Evolutionary conservation across 2,329 filamentous ascomycete species (phyloP), one percentile per base, ranked within the genome.

Genomic region (Diplodia mutila): DNA sequence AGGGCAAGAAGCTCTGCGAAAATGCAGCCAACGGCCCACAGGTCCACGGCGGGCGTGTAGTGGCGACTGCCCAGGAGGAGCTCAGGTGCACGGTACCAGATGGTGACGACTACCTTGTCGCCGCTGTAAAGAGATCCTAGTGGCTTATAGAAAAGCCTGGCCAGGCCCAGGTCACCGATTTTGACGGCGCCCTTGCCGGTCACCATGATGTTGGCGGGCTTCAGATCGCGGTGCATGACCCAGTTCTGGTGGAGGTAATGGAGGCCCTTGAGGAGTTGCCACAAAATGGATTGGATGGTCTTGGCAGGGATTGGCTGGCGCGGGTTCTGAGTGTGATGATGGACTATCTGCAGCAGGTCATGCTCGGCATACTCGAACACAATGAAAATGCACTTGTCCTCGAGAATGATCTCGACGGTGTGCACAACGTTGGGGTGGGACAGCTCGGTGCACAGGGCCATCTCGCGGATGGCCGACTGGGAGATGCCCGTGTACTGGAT

Each of bases 351-450:
- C 4, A 99, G 85, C 46, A 99, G 83, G 79, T 99, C 95, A 79
- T 99, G 95, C 80, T 99, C 95, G 72, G 95, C 95, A 78, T 97
- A 99, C 79, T 98, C 95, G 73, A 99, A 98, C 1, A 99, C 94
- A 91, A 99, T 99, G 81, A 94, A 99, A 78, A 99, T 98, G 82
- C 94, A 97, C 82, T 98, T 98, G 79, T 97, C 94, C 81, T 99
- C 94, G 3, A 99, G 85, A 74, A 99, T 97, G 74, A 97, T 98
- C 80, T 99, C 95, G 69, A 94, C 89, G 1, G 97, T 87, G 68
- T 91, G 89, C 72, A 99, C 94, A 39, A 99, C 90, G 77, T 98
- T 98, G 67, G 88, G 84, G 78, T 99, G 93, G 68, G 87, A 89
- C 29, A 99, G 85, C 77, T 99, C 95, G 46, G 92, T 95, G 80